phyloP scores from a whole-genome alignment of 2,329 filamentous ascomycete species.

The Erysiphe pisi region DNA sequence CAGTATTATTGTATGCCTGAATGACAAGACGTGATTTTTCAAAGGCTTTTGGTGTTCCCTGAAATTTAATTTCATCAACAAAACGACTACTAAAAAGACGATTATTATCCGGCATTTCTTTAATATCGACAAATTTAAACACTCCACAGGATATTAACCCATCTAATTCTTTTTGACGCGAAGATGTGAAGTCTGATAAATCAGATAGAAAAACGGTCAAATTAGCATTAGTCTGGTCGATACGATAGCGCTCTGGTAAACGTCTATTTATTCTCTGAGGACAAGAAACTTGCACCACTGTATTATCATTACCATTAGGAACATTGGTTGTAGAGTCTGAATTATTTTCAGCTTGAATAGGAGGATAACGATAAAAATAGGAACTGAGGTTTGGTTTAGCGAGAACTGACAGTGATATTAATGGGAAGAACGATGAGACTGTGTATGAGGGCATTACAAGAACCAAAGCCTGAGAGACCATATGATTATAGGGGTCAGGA shows the following conservation, averaged over 20 bases:
- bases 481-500: too few species aligned
- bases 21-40: conserved; percentile 7
- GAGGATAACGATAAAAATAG: too few species aligned
- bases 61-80: conserved; percentile 30
- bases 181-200: not conserved
- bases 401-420: too few species aligned
- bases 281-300: not conserved
- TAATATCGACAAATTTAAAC: conserved; percentile 9
- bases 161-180: not conserved
- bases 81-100: conserved; percentile 29
- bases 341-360: not conserved
- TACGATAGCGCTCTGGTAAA: conserved; percentile 1
- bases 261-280: not conserved
- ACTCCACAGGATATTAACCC: not conserved
- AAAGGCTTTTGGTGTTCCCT: conserved; percentile 25
- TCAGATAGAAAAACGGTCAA: not conserved
- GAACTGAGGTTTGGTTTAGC: too few species aligned
- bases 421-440: too few species aligned
- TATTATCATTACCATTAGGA: not conserved
- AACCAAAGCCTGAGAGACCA: too few species aligned
- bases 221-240: not conserved
- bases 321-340: not conserved
- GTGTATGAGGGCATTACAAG: too few species aligned
- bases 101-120: conserved; percentile 1
- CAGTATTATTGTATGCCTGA: not conserved